Percentiles rank a stretch among this genome's conserved stretches.
phyloP scores from a whole-genome alignment of 164 flowering plant species.

The Magnolia officinalis region DNA sequence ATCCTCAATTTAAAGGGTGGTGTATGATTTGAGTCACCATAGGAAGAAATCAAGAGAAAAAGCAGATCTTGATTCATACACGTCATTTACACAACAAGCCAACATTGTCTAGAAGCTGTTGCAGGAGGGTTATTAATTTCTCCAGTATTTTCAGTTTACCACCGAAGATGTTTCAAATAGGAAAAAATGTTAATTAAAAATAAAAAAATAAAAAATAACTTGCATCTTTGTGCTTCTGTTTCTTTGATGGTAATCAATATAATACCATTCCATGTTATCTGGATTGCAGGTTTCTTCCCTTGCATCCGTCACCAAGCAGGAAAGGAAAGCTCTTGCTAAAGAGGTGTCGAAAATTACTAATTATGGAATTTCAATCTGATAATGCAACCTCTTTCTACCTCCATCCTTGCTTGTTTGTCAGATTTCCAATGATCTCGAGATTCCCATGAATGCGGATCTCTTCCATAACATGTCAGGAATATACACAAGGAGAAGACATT shows the following conservation, averaged over 20 bases:
- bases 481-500: not conserved
- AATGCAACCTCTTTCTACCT: not conserved
- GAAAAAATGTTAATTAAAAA: no score
- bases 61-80: conserved; percentile 2
- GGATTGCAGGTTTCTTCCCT: conserved; percentile 60
- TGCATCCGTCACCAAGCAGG: conserved; percentile 67
- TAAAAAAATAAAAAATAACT: not conserved
- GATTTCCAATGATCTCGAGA: not conserved
- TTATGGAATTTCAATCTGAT: conserved; percentile 78
- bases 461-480: not conserved
- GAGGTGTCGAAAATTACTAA: conserved; percentile 80
- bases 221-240: not conserved
- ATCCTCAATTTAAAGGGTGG: not conserved
- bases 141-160: no score
- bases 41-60: not conserved
- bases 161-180: no score
- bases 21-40: no score
- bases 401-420: not conserved
- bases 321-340: conserved; percentile 57
- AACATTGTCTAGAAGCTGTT: not conserved
- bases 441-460: not conserved
- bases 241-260: not conserved
- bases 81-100: not conserved
- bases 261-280: not conserved
- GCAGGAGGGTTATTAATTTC: not conserved